Conservation (phyloP, 768 basidiomycete species). For the Trametes villosa region DNA sequence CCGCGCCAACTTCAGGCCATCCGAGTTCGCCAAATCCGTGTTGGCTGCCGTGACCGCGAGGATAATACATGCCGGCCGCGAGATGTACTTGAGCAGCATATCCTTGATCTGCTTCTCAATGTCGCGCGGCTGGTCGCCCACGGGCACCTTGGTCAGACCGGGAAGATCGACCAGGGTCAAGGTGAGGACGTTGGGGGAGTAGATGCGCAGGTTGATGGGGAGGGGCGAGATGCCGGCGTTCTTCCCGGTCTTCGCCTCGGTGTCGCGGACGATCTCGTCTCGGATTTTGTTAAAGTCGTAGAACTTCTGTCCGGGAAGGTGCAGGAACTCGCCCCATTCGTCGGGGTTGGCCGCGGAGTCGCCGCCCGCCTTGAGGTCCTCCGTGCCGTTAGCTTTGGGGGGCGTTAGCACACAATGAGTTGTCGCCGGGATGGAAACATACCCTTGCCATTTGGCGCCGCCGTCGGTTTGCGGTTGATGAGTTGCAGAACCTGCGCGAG, state of each 20-base stretch:
- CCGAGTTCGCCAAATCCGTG: constrained; percentile 97
- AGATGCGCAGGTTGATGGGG: constrained; percentile 97
- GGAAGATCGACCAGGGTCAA: constrained; percentile 97
- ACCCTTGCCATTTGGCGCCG: constrained; percentile 52
- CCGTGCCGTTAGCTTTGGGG: constrained; percentile 44
- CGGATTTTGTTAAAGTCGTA: constrained; percentile 97
- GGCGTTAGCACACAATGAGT: neutral
- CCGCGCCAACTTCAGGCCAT: constrained; percentile 78
- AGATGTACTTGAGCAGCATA: constrained; percentile 95
- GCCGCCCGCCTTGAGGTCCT: constrained; percentile 23
- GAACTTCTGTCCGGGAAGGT: constrained; percentile 96
- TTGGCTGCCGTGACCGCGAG: constrained; percentile 97
- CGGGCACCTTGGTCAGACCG: constrained; percentile 90
- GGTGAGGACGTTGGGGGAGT: constrained; percentile 95
- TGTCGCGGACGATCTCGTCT: constrained; percentile 94
- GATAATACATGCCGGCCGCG: constrained; percentile 94
- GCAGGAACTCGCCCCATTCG: constrained; percentile 99
- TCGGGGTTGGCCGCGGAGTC: constrained; percentile 86
- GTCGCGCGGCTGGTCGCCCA: constrained; percentile 92
- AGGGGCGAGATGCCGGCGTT: constrained; percentile 98
- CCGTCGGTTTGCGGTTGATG: constrained; percentile 75
- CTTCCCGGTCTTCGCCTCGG: constrained; percentile 97
- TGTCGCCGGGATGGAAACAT: constrained; percentile 29
- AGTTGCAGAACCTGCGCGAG: constrained; percentile 82
- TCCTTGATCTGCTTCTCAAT: constrained; percentile 98